A percentile compares a stretch with the other conserved stretches of the same genome.
Conservation (phyloP, 2,329 filamentous ascomycete species). For the Alternaria ethzedia region DNA sequence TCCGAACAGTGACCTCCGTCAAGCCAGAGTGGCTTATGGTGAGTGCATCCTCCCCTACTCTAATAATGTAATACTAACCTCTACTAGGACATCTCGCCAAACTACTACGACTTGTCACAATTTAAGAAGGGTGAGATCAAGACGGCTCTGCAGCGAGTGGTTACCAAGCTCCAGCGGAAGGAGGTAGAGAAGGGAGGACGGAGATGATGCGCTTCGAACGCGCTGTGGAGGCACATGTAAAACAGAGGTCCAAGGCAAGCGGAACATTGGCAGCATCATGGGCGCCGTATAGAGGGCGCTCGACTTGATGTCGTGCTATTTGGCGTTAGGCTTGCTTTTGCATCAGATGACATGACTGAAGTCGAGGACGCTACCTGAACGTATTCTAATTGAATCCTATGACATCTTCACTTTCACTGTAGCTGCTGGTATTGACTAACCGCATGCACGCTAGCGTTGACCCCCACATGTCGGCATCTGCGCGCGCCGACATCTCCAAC, state of each 20-base stretch:
- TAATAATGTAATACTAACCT: conserved; percentile 11
- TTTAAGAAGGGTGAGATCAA: conserved; percentile 89
- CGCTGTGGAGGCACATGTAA: neutral
- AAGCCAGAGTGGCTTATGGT: conserved; percentile 94
- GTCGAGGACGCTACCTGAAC: neutral
- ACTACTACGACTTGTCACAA: conserved; percentile 84
- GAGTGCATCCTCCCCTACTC: conserved; percentile 46
- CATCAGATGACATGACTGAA: neutral
- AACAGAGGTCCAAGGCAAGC: neutral
- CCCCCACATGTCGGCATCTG: conserved; percentile 14
- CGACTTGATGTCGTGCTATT: neutral
- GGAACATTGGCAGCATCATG: neutral
- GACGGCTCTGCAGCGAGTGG: conserved; percentile 63
- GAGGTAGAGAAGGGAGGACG: conserved; percentile 43
- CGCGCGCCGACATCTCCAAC: conserved; percentile 35
- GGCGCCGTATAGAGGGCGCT: neutral
- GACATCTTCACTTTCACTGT: neutral
- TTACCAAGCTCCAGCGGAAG: conserved; percentile 62
- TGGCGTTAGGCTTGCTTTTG: neutral
- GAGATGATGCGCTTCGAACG: neutral
- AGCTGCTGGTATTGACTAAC: conserved; percentile 1
- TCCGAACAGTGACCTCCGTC: conserved; percentile 89
- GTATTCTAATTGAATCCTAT: neutral
- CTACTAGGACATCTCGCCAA: conserved; percentile 83
- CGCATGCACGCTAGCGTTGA: conserved; percentile 7